Percentiles rank a stretch among this genome's conserved stretches.
These are phyloP conservation scores for Metschnikowia rubicola DNA, from an alignment of 805 yeast species.

Conservation along the genomic window DNA sequence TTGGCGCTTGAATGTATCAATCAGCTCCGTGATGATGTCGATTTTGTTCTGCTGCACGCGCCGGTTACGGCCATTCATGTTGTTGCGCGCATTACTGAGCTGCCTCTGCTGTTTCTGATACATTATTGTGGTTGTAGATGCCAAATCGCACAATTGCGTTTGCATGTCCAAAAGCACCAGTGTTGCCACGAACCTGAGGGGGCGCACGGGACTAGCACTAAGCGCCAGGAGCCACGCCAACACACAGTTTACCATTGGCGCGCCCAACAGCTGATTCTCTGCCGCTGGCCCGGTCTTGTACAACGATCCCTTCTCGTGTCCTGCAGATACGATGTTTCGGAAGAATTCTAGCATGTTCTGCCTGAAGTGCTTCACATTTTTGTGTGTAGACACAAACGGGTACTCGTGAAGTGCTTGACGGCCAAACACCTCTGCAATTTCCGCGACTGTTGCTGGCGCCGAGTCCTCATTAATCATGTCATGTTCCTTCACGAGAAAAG, in stretches of 20 bases:
- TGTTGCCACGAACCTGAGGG: constrained; percentile 69
- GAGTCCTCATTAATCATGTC: constrained; percentile 70
- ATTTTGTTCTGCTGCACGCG: constrained; percentile 40
- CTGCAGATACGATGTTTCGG: constrained; percentile 44
- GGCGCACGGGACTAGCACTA: constrained; percentile 64
- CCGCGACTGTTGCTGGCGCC: constrained; percentile 70
- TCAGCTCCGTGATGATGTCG: constrained; percentile 43
- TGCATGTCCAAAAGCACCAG: constrained; percentile 56
- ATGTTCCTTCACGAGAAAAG: constrained; percentile 63
- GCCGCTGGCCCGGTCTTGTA: constrained; percentile 30
- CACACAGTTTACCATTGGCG: constrained; percentile 50
- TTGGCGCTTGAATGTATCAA: constrained; percentile 37
- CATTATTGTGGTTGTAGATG: constrained; percentile 32
- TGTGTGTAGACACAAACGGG: constrained; percentile 55
- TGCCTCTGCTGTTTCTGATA: constrained; percentile 46
- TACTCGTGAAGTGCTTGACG: constrained; percentile 65
- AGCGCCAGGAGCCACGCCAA: constrained; percentile 75
- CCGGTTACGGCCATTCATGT: constrained; percentile 27
- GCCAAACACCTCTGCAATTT: constrained; percentile 60
- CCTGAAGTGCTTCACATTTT: constrained; percentile 44
- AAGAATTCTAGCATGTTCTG: constrained; percentile 55
- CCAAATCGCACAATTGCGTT: constrained; percentile 53
- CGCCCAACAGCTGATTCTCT: constrained; percentile 22
- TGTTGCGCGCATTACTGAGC: constrained; percentile 27
- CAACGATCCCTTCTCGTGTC: constrained; percentile 62